Conservation (phyloP, 2,329 filamentous ascomycete species). For the Pseudogymnoascus sp. region DNA sequence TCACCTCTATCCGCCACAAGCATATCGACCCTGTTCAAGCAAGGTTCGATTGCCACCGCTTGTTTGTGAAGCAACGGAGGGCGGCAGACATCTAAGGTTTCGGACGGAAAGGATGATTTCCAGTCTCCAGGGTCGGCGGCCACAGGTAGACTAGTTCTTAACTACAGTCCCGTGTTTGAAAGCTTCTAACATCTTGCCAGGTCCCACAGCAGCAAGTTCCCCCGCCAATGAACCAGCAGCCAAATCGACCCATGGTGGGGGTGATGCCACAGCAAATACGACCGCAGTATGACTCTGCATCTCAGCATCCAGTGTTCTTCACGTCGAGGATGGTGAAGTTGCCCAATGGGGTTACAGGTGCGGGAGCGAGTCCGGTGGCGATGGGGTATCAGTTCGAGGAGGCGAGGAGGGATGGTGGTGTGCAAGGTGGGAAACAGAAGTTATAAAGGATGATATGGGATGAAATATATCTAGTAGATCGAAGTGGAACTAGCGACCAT, state of each 20-base stretch:
- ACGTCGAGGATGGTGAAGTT: not conserved
- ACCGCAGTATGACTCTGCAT: not conserved
- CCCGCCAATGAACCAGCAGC: not conserved
- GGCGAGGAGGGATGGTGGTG: not conserved
- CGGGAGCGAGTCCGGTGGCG: not conserved
- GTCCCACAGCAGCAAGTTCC: not conserved
- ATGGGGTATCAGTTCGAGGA: slow-evolving; percentile 5
- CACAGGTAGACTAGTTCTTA: not conserved
- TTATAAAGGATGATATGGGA: not conserved
- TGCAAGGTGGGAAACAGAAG: not conserved
- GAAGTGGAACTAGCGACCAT: not conserved
- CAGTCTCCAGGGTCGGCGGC: not conserved
- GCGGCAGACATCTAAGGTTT: not conserved
- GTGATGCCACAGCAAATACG: slow-evolving; percentile 1
- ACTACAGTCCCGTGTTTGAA: no score
- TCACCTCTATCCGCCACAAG: not conserved
- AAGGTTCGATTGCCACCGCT: not conserved
- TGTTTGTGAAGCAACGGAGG: not conserved
- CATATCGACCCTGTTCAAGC: not conserved
- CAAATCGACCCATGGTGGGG: not conserved
- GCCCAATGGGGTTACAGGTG: not conserved
- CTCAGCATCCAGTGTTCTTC: not conserved
- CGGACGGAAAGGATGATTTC: not conserved
- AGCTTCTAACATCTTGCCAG: not conserved
- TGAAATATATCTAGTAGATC: not conserved